These are phyloP conservation scores for Rhypophila decipiens DNA, from an alignment of 495 filamentous ascomycete genomes.

Conservation along the genomic window DNA sequence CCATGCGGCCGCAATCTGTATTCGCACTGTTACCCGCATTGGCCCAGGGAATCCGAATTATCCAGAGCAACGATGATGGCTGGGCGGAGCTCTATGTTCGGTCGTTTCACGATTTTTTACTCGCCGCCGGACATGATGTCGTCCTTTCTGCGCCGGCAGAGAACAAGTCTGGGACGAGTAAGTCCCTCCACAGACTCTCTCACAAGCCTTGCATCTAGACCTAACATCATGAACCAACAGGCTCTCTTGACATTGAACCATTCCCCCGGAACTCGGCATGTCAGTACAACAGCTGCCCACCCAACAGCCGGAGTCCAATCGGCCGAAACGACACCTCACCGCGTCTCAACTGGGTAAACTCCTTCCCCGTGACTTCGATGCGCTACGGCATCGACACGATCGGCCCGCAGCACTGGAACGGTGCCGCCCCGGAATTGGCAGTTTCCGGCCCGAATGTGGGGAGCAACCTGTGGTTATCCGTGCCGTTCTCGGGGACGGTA, in stretches of 20 bases:
- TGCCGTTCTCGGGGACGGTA: slow-evolving; percentile 56
- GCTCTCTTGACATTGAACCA: slow-evolving; percentile 47
- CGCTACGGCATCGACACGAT: slow-evolving; percentile 55
- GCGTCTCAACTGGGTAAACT: slow-evolving; percentile 63
- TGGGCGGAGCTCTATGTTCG: slow-evolving; percentile 65
- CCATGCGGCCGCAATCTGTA: no score
- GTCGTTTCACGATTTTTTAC: slow-evolving; percentile 46
- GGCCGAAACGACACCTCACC: slow-evolving; percentile 51
- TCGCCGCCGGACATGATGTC: slow-evolving; percentile 47
- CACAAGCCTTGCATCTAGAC: neutral
- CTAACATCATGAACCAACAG: slow-evolving; percentile 17
- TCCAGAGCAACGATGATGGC: slow-evolving; percentile 66
- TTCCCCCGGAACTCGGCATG: slow-evolving; percentile 39
- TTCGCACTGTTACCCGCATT: no score
- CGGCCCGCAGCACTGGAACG: slow-evolving; percentile 45
- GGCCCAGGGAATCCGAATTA: slow-evolving; percentile 36
- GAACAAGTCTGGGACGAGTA: slow-evolving; percentile 58
- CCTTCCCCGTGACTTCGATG: slow-evolving; percentile 59
- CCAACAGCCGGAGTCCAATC: slow-evolving; percentile 41
- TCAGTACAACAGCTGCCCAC: slow-evolving; percentile 53
- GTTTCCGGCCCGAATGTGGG: slow-evolving; percentile 63
- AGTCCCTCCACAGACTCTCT: slow-evolving; percentile 1
- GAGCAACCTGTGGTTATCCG: slow-evolving; percentile 46
- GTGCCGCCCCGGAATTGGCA: slow-evolving; percentile 47
- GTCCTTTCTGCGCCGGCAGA: slow-evolving; percentile 60